Evolutionary conservation across 192 early-diverging fungal genomes (phyloP).

Genomic region (Entrophospora sp.): DNA sequence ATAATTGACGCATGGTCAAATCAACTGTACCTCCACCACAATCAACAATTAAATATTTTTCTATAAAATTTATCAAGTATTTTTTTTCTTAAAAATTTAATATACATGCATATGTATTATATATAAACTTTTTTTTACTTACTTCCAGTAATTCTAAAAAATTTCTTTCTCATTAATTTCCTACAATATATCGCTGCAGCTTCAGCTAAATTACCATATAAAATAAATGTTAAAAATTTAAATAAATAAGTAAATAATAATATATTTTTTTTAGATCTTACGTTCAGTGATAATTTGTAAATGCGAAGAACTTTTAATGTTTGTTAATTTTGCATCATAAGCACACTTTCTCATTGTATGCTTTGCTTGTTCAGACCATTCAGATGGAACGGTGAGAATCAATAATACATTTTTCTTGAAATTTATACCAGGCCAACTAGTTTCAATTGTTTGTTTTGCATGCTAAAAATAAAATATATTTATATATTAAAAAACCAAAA

Average conservation of each 20-base stretch:
- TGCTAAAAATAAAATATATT: neutral
- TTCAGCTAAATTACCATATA: too few species aligned
- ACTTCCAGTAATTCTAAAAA: neutral
- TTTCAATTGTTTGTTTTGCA: neutral
- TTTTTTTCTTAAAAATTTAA: neutral
- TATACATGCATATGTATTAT: neutral
- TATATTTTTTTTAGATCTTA: neutral
- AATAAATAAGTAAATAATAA: neutral
- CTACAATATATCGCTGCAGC: neutral
- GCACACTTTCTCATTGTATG: neutral
- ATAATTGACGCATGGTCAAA: neutral
- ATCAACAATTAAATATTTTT: neutral
- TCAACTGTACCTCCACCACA: neutral
- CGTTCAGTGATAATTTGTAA: constrained; percentile 1
- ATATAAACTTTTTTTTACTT: neutral
- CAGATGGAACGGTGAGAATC: neutral
- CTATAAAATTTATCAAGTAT: neutral
- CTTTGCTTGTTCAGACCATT: neutral
- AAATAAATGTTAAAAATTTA: neutral
- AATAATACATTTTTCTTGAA: neutral
- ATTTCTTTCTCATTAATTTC: neutral
- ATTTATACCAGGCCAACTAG: neutral
- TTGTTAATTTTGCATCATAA: neutral
- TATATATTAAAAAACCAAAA: neutral
- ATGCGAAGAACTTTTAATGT: neutral